Conservation (phyloP, 495 filamentous ascomycete genomes). For the Trichoderma asperelloides region DNA sequence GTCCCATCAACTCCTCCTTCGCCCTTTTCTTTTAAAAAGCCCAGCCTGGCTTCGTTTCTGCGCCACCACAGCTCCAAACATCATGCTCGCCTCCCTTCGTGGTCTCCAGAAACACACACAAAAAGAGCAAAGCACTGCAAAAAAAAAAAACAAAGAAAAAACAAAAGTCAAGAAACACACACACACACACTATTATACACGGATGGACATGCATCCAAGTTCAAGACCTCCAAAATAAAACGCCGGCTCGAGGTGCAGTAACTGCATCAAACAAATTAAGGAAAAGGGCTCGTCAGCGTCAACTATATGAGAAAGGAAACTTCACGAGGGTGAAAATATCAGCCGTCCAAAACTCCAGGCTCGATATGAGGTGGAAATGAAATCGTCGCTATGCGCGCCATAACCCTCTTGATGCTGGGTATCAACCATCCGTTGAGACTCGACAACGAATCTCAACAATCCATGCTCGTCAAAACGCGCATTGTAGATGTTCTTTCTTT, state of each 20-base stretch:
- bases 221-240: not conserved
- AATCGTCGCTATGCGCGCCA: not conserved
- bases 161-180: not conserved
- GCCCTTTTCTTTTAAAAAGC: not conserved
- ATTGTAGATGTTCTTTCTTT: not conserved
- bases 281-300: not conserved
- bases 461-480: not conserved
- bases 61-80: not conserved
- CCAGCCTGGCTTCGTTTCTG: not conserved
- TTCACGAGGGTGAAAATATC: not conserved
- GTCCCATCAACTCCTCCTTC: not conserved
- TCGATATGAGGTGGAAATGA: not conserved
- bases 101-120: not conserved
- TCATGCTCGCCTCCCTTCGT: not conserved
- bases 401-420: not conserved
- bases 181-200: not conserved
- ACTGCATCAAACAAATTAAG: not conserved
- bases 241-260: constrained; percentile 1
- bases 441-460: not conserved
- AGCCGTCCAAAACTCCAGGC: constrained; percentile 2
- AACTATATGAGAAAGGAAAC: not conserved
- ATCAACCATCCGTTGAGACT: not conserved
- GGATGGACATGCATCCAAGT: not conserved
- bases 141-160: not conserved
- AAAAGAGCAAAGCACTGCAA: not conserved